These are phyloP conservation scores for Gossypium armourianum DNA, from an alignment of 441 rosid species.

Conservation along the genomic window DNA sequence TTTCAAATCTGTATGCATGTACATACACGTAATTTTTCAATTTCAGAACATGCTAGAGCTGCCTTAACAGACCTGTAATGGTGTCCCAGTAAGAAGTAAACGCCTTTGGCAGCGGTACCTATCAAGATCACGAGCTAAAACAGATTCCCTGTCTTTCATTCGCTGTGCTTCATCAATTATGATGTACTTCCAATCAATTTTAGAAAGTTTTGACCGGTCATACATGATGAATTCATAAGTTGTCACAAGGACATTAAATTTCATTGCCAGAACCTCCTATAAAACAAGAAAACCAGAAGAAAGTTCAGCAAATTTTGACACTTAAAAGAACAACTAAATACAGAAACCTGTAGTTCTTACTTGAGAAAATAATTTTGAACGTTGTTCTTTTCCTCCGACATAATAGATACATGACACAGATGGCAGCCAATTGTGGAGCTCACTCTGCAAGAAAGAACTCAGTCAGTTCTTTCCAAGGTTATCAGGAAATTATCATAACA, in stretches of 20 bases:
- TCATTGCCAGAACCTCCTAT: slow-evolving; percentile 93
- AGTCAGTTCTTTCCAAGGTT: slow-evolving; percentile 16
- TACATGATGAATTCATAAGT: slow-evolving; percentile 98
- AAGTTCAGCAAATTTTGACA: slow-evolving; percentile 18
- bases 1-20: not conserved
- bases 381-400: slow-evolving; percentile 89
- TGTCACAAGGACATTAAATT: slow-evolving; percentile 94
- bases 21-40: not conserved
- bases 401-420: slow-evolving; percentile 91
- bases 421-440: slow-evolving; percentile 87
- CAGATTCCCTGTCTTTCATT: slow-evolving; percentile 98
- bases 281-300: slow-evolving; percentile 16
- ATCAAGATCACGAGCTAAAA: slow-evolving; percentile 99
- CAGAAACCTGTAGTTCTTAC: slow-evolving; percentile 29
- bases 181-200: slow-evolving; percentile 95
- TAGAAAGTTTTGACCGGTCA: slow-evolving; percentile 94
- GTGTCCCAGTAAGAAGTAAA: slow-evolving; percentile 97
- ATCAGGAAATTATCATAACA: not conserved
- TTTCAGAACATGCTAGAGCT: not conserved
- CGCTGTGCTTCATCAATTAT: slow-evolving; percentile 98
- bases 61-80: slow-evolving; percentile 71
- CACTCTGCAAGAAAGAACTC: slow-evolving; percentile 56
- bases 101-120: slow-evolving; percentile 97
- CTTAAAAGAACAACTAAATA: not conserved
- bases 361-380: slow-evolving; percentile 89